Evolutionary conservation across 148 eudicot genomes (phyloP).

Genomic region (Cornus controversa): DNA sequence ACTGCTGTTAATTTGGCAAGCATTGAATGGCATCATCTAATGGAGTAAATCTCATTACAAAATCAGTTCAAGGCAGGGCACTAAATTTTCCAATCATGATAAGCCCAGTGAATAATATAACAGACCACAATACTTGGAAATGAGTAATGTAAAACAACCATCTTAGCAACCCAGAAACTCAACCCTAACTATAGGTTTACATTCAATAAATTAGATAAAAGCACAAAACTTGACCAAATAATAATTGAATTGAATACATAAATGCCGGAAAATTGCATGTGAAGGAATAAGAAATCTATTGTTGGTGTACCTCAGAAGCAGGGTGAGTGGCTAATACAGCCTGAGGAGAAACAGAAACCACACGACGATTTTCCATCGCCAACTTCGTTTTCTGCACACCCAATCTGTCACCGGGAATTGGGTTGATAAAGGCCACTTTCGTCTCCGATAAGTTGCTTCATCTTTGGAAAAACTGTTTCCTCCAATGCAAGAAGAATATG

Average conservation of each 20-base stretch:
- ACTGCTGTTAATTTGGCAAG: not conserved
- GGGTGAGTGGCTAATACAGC: slow-evolving; percentile 63
- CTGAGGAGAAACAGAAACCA: slow-evolving; percentile 37
- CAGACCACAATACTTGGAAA: not conserved
- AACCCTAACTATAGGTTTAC: too few relatives aligned
- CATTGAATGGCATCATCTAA: not conserved
- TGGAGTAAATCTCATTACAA: not conserved
- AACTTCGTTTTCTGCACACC: slow-evolving; percentile 24
- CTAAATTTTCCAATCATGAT: not conserved
- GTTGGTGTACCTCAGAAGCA: slow-evolving; percentile 50
- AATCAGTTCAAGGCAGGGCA: not conserved
- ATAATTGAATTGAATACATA: not conserved
- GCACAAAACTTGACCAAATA: not conserved
- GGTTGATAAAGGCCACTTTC: slow-evolving; percentile 42
- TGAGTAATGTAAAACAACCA: too few relatives aligned
- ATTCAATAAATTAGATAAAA: not conserved
- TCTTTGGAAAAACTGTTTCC: too few relatives aligned
- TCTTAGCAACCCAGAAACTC: too few relatives aligned
- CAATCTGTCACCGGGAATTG: slow-evolving; percentile 46
- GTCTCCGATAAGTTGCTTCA: slow-evolving; percentile 44
- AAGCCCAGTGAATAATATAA: too few relatives aligned
- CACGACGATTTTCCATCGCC: slow-evolving; percentile 32
- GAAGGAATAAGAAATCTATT: not conserved
- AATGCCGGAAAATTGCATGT: not conserved
- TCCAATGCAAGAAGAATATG: slow-evolving; percentile 41